Base-by-base conservation (phyloP, 208 protist species). In the Leishmania braziliensis region DNA sequence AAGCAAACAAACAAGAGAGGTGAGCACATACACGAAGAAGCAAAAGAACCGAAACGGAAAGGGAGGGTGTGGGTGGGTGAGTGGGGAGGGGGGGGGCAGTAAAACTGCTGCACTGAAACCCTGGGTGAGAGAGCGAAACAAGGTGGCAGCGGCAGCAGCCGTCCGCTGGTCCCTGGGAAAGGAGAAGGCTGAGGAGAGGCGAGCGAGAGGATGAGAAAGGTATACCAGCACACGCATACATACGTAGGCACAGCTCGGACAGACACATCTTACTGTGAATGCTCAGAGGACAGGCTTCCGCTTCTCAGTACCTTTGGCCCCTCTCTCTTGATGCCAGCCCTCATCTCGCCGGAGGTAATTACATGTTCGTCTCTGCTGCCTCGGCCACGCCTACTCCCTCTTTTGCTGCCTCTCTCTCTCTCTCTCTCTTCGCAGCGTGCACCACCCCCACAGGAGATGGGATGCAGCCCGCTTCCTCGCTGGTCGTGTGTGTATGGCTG, bases 161-260 rank as follows among this genome's bases (percentile, higher is more conserved):
- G 12, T 26, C 20, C 69, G 46, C 39, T 46, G 48, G 69, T 54
- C 69, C 39, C n/a, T 43, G 39, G 14, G 69, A 68, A 14, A 5
- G 39, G 6, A 80, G 84, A 83, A n/a, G 77, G 26, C 26, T 18
- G 16, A 43, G 76, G 53, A 53, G 26, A 29, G 26, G 78, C 20
- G 14, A 56, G 60, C 18, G n/a, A 73, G 26, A 23, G n/a, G 46
- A 84, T 46, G 39, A 51, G 50, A 77, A 43, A 0, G 62, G 68
- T 69, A 78, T 60, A 29, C 51, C 75, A 1, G 36, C 56, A 75
- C 33, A 58, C 58, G 20, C 43, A 73, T 58, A 82, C 54, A 39
- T 51, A 84, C 36, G 26, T 36, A 18, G 33, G 39, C 36, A 78
- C 8, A 79, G 9, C 29, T 46, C 51, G 14, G 29, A 62, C 48